Conservation (phyloP, 164 flowering plant species). For the Litsea cubeba region DNA sequence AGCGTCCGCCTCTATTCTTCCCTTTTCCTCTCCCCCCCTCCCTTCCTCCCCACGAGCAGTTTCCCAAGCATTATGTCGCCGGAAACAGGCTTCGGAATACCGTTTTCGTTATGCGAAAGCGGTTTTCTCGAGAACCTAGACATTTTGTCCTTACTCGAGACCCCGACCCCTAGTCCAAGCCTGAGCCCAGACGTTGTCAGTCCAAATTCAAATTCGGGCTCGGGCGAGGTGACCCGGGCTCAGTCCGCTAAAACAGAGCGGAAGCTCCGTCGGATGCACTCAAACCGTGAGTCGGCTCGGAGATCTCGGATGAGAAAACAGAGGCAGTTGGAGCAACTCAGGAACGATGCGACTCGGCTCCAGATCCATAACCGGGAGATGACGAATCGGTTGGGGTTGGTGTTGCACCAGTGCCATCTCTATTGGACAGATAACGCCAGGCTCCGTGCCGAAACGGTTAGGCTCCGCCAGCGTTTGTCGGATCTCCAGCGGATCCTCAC, state of each 20-base stretch:
- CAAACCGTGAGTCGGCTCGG: conserved; percentile 90
- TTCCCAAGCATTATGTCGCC: conserved; percentile 33
- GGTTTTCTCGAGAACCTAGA: conserved; percentile 32
- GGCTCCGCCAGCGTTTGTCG: conserved; percentile 40
- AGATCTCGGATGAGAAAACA: conserved; percentile 83
- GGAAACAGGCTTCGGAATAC: conserved; percentile 22
- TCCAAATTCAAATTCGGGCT: conserved; percentile 27
- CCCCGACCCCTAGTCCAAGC: neutral
- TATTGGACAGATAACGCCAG: conserved; percentile 44
- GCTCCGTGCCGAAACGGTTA: conserved; percentile 40
- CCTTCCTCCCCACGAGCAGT: conserved; percentile 12
- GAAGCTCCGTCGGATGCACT: conserved; percentile 61
- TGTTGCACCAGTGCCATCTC: conserved; percentile 25
- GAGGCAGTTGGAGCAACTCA: conserved; percentile 62
- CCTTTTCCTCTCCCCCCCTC: conserved; percentile 44
- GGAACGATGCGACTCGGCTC: conserved; percentile 58
- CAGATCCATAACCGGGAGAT: conserved; percentile 47
- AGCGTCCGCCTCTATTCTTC: conserved; percentile 53
- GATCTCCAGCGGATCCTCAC: conserved; percentile 39
- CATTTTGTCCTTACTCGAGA: neutral
- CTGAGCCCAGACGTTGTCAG: neutral
- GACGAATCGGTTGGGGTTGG: conserved; percentile 40
- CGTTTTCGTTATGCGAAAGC: conserved; percentile 23
- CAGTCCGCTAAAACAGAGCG: conserved; percentile 39
- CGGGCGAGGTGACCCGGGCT: conserved; percentile 19